These are phyloP conservation scores for Verbena officinalis DNA, from an alignment of 257 asterid species.

Conservation along the genomic window DNA sequence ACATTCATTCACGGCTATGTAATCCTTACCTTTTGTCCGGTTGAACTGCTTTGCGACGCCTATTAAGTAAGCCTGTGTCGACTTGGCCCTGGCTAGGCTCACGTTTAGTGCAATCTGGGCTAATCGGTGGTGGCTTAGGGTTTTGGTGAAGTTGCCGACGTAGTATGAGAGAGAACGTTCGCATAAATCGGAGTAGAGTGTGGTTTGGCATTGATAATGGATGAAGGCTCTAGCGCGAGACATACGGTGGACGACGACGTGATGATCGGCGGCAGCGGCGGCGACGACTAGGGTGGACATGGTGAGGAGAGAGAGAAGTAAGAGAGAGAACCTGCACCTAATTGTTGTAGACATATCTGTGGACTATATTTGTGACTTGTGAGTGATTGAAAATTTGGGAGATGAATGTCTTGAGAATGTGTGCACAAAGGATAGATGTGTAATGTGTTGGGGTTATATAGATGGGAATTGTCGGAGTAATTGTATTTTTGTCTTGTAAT, in stretches of 20 bases:
- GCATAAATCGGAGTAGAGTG: slow-evolving; percentile 51
- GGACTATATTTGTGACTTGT: not conserved
- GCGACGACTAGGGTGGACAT: slow-evolving; percentile 5
- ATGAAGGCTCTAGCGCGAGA: slow-evolving; percentile 50
- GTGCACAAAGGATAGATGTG: not conserved
- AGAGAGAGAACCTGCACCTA: slow-evolving; percentile 16
- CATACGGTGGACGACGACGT: not conserved
- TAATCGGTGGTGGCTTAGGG: slow-evolving; percentile 43
- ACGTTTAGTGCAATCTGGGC: slow-evolving; percentile 60
- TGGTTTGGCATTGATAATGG: slow-evolving; percentile 45
- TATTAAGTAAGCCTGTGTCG: slow-evolving; percentile 48
- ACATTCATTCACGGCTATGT: slow-evolving; percentile 52
- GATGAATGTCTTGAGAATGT: not conserved
- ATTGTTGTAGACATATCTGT: slow-evolving; percentile 15
- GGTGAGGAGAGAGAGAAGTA: slow-evolving; percentile 32
- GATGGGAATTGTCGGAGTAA: slow-evolving; percentile 27
- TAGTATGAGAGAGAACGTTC: slow-evolving; percentile 38
- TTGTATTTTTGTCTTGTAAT: too few relatives aligned
- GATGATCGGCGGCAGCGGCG: slow-evolving; percentile 10
- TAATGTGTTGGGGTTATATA: slow-evolving; percentile 48
- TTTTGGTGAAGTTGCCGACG: slow-evolving; percentile 32
- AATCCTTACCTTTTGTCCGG: slow-evolving; percentile 38
- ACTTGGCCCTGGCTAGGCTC: slow-evolving; percentile 49
- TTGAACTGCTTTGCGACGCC: slow-evolving; percentile 46
- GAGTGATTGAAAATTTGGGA: not conserved